phyloP scores from a whole-genome alignment of 208 protist species.

The Strigomonas galati region DNA sequence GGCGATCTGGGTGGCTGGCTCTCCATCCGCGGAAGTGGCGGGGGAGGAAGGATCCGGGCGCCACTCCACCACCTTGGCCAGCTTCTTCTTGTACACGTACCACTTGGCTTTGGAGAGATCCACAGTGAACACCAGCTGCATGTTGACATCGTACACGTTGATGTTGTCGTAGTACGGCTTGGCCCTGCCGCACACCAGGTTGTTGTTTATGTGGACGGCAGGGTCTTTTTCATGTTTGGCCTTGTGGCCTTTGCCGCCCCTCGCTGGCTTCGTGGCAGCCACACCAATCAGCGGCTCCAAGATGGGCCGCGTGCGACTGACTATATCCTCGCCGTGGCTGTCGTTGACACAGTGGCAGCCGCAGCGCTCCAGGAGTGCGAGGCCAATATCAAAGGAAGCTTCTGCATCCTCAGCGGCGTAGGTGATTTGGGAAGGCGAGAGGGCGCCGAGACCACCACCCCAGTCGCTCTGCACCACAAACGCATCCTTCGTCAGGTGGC shows the following conservation, averaged over 20 bases:
- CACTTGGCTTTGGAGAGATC: conserved; percentile 55
- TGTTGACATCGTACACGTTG: conserved; percentile 37
- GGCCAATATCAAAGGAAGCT: conserved; percentile 47
- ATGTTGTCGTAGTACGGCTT: conserved; percentile 74
- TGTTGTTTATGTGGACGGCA: background rate
- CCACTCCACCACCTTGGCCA: conserved; percentile 52
- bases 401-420: conserved; percentile 59
- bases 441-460: conserved; percentile 40
- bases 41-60: background rate
- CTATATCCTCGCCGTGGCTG: no score
- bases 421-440: conserved; percentile 48
- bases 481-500: conserved; percentile 39
- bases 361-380: conserved; percentile 24
- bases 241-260: background rate
- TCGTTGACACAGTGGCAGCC: background rate
- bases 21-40: background rate
- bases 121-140: conserved; percentile 49
- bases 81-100: conserved; percentile 58
- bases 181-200: conserved; percentile 11
- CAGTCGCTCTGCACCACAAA: conserved; percentile 52
- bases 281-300: conserved; percentile 2
- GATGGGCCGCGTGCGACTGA: background rate
- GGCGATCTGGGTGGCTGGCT: conserved; percentile 17
- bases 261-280: background rate
- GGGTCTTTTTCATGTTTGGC: background rate